Evolutionary conservation across 164 flowering plant species (phyloP).

Genomic region (Vitis cinerea): DNA sequence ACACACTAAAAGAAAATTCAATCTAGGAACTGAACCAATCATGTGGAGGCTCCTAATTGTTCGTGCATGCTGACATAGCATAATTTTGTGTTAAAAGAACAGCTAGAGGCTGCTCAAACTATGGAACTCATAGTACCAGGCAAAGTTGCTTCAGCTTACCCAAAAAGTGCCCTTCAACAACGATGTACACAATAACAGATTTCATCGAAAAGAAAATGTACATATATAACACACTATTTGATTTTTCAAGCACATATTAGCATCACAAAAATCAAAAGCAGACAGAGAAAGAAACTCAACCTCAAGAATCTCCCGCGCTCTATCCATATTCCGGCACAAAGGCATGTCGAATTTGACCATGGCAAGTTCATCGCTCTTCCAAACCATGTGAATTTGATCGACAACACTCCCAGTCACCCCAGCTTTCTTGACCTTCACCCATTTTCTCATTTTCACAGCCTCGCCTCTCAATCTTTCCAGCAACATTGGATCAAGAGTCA

Average conservation of each 20-base stretch:
- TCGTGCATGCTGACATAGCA: too few relatives aligned
- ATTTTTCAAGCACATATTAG: too few relatives aligned
- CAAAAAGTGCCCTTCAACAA: not conserved
- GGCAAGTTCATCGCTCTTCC: slow-evolving; percentile 76
- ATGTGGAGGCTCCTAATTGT: too few relatives aligned
- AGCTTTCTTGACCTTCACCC: slow-evolving; percentile 89
- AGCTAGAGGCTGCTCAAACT: not conserved
- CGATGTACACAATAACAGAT: too few relatives aligned
- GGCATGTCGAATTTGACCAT: slow-evolving; percentile 83
- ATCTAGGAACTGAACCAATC: too few relatives aligned
- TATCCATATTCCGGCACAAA: slow-evolving; percentile 78
- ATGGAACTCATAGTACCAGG: not conserved
- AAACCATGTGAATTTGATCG: slow-evolving; percentile 49
- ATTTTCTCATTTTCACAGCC: slow-evolving; percentile 57
- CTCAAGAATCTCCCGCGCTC: slow-evolving; percentile 92
- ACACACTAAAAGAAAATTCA: too few relatives aligned
- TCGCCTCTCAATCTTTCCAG: slow-evolving; percentile 68
- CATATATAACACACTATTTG: too few relatives aligned
- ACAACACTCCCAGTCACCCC: slow-evolving; percentile 78
- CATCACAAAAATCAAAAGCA: not conserved
- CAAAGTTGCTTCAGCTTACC: not conserved
- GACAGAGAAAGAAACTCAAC: slow-evolving; percentile 23
- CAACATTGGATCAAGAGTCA: slow-evolving; percentile 49
- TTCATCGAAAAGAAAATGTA: too few relatives aligned
- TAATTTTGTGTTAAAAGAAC: too few relatives aligned